Evolutionary conservation across 192 early-diverging fungal species (phyloP), one percentile per base, ranked within the genome.

Genomic region (Podila epicladia): DNA sequence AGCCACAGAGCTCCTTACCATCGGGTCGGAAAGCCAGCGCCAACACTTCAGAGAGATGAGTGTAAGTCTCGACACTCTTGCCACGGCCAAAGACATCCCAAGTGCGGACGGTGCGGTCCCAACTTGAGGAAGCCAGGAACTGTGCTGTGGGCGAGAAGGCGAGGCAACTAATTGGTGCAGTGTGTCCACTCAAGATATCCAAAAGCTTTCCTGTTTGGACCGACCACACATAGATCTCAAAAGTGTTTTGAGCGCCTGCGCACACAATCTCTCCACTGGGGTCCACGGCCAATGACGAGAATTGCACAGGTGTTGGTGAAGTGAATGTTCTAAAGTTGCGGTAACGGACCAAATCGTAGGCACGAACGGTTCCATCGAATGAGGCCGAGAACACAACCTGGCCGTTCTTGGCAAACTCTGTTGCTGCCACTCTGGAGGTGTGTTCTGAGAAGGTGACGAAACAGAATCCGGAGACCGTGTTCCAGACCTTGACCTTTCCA

Each of bases 271-370:
- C 98, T 62, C 97, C 97, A 84, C 94, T 95, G 2, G 96, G 93
- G 74, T 99, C 98, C 15, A 99, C 97, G 0, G 97, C 95, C 58
- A 99, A 82, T 15, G 92, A 93, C 29, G 90, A 91, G 70, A 99
- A 99, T 85, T 99, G 98, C 22, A 95, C 94, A 1, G 98, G 97
- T 20, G 93, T 92, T 0, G 98, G 97, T 53, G 96, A 93, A 0
- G 95, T 97, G 70, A 99, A 98, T 2, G 98, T 98, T 69, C 97
- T 89, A 87, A 99, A 99, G 82, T 99, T 99, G 67, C 98, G 90
- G 83, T 99, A 99, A 63, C 98, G 91, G 29, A 98, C 92, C 65
- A 99, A 76, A 85, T 99, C 98, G 72, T 92, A 99, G 6, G 97
- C 98, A n/a, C 98, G 91, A 22, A 99, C 96, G 1, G 98, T 99